Base-by-base conservation (phyloP, 2,329 filamentous ascomycete species). In the Plenodomus lindquistii region DNA sequence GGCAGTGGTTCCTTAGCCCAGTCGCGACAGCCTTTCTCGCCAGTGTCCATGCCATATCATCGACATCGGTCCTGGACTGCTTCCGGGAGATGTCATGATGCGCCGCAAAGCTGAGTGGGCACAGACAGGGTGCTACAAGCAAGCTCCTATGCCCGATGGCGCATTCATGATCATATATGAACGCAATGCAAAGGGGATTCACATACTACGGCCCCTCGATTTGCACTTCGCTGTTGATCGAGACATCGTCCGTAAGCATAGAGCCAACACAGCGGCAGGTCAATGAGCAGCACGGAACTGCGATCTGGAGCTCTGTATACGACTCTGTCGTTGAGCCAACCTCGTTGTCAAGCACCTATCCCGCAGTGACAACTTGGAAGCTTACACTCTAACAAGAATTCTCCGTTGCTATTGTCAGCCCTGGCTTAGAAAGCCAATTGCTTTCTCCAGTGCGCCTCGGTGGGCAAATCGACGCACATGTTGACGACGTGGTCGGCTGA, bases 1-100 rank as follows among this genome's bases (percentile, higher is more conserved):
- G 41, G 15, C 16, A 36, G 34, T 54, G 38, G 48, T 48, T 48
- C 10, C 18, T 42, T 10, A 24, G 16, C 27, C 49, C 17, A 17
- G 31, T 42, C 29, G 39, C 42, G 2, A 42, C 29, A 11, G 40
- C 40, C 8, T 50, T 42, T 37, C 17, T 61, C 1, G 48, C 39
- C 16, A 40, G 47, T 20, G 29, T 59, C 2, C 53, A 59, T 18
- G 45, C 37, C 5, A 50, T 60, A 16, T 51, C 54, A 1, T 48
- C 56, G 42, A 22, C 36, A 9, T 65, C 59, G 59, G 31, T 63
- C 3, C 29, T 49, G 1, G 11, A 47, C 10, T 63, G 59, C 58
- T 62, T 63, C 22, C 37, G n/a, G 8, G 43, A 39, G 44, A 42
- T 1, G 24, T 46, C 10, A 62, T 55, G 59, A n/a, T 18, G 15